Evolutionary conservation across 192 early-diverging fungal species (phyloP), one percentile per base, ranked within the genome.

Genomic region (Cladochytrium replicatum): DNA sequence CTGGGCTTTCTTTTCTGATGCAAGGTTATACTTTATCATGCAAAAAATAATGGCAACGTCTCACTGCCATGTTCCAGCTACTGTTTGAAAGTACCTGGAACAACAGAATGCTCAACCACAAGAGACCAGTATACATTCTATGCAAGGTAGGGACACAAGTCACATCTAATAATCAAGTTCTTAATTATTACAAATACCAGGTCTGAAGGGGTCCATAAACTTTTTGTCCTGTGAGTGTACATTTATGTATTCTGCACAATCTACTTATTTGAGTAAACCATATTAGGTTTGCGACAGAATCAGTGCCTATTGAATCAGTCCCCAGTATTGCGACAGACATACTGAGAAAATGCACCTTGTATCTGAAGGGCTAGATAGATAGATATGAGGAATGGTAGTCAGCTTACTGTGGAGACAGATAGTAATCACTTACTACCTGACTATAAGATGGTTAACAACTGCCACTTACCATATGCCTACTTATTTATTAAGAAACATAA

Each of bases 1-100:
- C 45, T 81, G 78, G 78, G 48, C 32, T 1, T 66, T 77, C 24
- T 77, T 73, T 43, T 61, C 62, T 17, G 74, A 74, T 28, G 74
- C 69, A 9, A 64, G 60, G 72, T 74, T 9, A 32, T 19, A n/a
- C 21, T 52, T 29, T 55, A 19, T 55, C 6, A 4, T 55, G n/a
- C 17, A 23, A 13, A n/a, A 48, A 48, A 23, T 9, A 48, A 37
- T 41, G 9, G 29, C n/a, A 13, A n/a, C 15, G 7, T 37, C 32
- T 44, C 43, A 44, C 17, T 56, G 17, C 6, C 6, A 7, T 21
- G 6, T 7, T 45, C 29, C 43, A 71, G 68, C 39, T 43, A 51
- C 3, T 47, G 44, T 15, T 38, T 76, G 19, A 50, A 57, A 11
- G 43, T 71, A 9, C 70, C 71, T 22, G 75, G 75, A 13, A 68